A percentile compares a stretch with the other conserved stretches of the same genome.
These are phyloP conservation scores for Calonectria multiphialidica DNA, from an alignment of 2,329 filamentous ascomycete genomes.

Conservation along the genomic window DNA sequence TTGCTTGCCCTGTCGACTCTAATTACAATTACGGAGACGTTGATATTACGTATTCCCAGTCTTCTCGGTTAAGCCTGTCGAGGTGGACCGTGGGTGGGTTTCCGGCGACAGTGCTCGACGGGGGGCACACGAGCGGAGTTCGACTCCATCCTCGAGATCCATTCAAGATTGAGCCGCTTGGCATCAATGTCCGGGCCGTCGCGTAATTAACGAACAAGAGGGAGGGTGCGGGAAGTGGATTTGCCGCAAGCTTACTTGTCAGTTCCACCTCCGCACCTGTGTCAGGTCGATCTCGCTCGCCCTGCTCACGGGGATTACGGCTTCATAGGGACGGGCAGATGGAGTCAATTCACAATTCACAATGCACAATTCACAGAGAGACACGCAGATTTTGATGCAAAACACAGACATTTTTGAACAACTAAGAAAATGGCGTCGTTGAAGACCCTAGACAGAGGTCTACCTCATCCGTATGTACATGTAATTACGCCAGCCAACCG, in stretches of 20 bases:
- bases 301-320: background rate
- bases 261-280: background rate
- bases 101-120: background rate
- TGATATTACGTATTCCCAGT: background rate
- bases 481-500: slow-evolving; percentile 24
- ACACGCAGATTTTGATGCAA: background rate
- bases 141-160: background rate
- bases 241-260: background rate
- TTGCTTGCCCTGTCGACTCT: background rate
- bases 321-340: background rate
- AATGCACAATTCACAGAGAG: too few species aligned
- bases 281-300: background rate
- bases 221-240: background rate
- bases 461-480: slow-evolving; percentile 41
- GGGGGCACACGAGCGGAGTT: background rate
- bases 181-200: background rate
- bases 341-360: background rate
- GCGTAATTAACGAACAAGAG: background rate
- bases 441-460: slow-evolving; percentile 36
- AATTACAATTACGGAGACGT: background rate
- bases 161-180: background rate
- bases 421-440: slow-evolving; percentile 40
- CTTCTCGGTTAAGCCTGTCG: background rate
- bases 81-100: background rate
- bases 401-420: slow-evolving; percentile 18